These are phyloP conservation scores for Acer negundo DNA, from an alignment of 345 rosid genomes.

Conservation along the genomic window DNA sequence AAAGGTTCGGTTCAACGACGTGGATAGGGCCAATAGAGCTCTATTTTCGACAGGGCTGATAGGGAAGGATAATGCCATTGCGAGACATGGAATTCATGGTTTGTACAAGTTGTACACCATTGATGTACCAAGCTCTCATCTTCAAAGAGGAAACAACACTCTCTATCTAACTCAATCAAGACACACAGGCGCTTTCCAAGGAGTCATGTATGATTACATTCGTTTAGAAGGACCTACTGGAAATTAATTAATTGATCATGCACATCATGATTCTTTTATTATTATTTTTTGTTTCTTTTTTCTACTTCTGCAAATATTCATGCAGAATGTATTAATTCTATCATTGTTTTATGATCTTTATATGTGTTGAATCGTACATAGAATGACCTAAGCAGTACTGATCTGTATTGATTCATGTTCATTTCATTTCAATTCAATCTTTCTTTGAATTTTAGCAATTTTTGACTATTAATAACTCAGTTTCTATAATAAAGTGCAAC, in stretches of 20 bases:
- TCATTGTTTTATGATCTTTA: no score
- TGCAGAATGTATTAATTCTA: no score
- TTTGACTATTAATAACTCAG: no score
- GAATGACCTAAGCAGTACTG: no score
- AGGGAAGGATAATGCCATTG: conserved; percentile 77
- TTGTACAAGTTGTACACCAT: conserved; percentile 65
- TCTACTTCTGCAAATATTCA: no score
- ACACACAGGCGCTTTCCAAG: conserved; percentile 40
- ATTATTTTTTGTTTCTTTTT: no score
- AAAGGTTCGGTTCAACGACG: conserved; percentile 63
- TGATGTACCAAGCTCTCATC: conserved; percentile 37
- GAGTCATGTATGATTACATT: conserved; percentile 86
- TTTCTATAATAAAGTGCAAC: no score
- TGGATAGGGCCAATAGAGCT: conserved; percentile 8
- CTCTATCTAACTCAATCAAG: conserved; percentile 68
- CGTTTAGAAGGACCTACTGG: conserved; percentile 65
- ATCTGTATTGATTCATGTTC: no score
- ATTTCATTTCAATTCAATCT: no score
- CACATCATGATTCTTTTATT: no score
- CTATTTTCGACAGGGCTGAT: conserved; percentile 53
- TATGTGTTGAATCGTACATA: no score
- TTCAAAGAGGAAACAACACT: conserved; percentile 45
- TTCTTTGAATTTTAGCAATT: no score
- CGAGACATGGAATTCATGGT: conserved; percentile 90
- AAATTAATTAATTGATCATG: neutral